These are phyloP conservation scores for Euphorbia celastroides DNA, from an alignment of 441 rosid species.

Conservation along the genomic window DNA sequence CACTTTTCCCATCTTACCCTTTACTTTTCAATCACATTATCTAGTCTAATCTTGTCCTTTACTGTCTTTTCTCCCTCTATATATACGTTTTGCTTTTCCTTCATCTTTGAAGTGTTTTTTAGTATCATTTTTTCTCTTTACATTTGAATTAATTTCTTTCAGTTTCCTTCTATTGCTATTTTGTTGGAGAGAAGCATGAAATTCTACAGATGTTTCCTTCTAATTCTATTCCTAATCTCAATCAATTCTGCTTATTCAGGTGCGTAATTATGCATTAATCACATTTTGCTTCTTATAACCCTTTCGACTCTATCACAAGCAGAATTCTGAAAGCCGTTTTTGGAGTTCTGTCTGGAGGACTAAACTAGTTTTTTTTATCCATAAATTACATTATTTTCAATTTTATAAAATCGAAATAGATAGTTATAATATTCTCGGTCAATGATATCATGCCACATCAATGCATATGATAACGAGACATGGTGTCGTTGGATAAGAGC, in stretches of 20 bases:
- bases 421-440: neutral
- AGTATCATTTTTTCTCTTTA: neutral
- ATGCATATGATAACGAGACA: neutral
- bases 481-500: neutral
- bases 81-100: conserved; percentile 12
- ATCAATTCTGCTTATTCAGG: conserved; percentile 41
- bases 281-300: neutral
- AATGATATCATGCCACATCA: too few relatives aligned
- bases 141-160: neutral
- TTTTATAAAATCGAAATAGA: too few relatives aligned
- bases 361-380: neutral
- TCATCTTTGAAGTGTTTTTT: neutral
- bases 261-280: conserved; percentile 29
- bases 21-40: conserved; percentile 18
- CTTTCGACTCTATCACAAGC: neutral
- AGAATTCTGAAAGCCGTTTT: neutral
- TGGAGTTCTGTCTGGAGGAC: neutral
- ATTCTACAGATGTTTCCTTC: conserved; percentile 20
- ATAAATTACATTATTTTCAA: too few relatives aligned
- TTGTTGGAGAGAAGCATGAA: conserved; percentile 26
- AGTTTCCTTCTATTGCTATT: conserved; percentile 18
- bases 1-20: conserved; percentile 22
- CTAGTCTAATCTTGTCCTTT: conserved; percentile 18
- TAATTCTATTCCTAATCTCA: conserved; percentile 31
- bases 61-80: neutral